phyloP scores from a whole-genome alignment of 768 basidiomycete genomes.

The Termitomyces sp. region DNA sequence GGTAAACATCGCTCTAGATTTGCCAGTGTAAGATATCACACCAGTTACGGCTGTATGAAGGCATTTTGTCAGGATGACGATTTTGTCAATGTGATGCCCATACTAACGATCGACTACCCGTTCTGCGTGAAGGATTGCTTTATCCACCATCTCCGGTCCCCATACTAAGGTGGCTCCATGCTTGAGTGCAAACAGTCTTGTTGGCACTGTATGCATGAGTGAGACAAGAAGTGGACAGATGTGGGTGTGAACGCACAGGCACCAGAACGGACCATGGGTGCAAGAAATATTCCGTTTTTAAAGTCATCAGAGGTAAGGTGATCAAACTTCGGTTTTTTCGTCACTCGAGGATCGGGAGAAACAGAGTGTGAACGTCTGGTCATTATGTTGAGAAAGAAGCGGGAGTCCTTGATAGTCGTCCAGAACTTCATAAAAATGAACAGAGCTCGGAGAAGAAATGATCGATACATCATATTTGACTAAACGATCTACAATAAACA shows the following conservation, averaged over 20 bases:
- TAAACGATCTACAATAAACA: background rate
- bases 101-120: slow-evolving; percentile 81
- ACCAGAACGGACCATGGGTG: slow-evolving; percentile 97
- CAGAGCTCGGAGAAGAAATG: background rate
- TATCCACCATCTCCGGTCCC: slow-evolving; percentile 96
- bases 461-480: background rate
- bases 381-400: slow-evolving; percentile 28
- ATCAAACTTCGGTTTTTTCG: slow-evolving; percentile 52
- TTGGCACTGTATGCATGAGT: slow-evolving; percentile 57
- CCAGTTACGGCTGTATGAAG: slow-evolving; percentile 65
- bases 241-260: slow-evolving; percentile 50
- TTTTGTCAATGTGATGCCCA: slow-evolving; percentile 4
- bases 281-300: slow-evolving; percentile 87
- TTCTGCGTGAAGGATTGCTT: slow-evolving; percentile 83
- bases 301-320: slow-evolving; percentile 72
- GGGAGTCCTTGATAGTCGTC: background rate
- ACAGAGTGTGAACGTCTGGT: slow-evolving; percentile 46
- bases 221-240: slow-evolving; percentile 5
- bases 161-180: slow-evolving; percentile 94
- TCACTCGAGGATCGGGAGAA: slow-evolving; percentile 41
- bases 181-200: slow-evolving; percentile 80
- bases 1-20: slow-evolving; percentile 81
- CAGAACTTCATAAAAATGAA: slow-evolving; percentile 12
- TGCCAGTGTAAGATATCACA: slow-evolving; percentile 81
- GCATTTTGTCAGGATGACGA: background rate